Percentiles rank a stretch among this genome's conserved stretches.
These are phyloP conservation scores for Termitomyces sp. DNA, from an alignment of 768 basidiomycete genomes.

Conservation along the genomic window DNA sequence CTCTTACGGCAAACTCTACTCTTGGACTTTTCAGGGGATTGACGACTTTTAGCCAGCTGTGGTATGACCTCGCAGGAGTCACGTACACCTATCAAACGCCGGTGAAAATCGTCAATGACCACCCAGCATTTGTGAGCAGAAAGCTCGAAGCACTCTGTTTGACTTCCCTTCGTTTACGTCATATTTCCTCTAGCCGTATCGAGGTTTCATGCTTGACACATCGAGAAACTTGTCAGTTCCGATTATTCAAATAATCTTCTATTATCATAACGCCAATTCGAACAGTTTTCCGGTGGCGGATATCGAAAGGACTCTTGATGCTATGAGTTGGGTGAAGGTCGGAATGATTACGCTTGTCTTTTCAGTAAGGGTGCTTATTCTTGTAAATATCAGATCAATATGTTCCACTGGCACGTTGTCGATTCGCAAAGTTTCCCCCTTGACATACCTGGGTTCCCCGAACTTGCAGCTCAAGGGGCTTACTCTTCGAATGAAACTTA, in stretches of 20 bases:
- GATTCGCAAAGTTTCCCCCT: conserved; percentile 82
- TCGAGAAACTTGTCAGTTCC: conserved; percentile 62
- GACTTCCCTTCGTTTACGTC: too few relatives aligned
- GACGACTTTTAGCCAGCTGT: conserved; percentile 72
- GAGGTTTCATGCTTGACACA: conserved; percentile 80
- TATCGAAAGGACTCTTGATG: conserved; percentile 65
- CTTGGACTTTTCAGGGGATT: conserved; percentile 68
- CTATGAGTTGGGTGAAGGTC: conserved; percentile 73
- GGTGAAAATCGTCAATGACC: conserved; percentile 49
- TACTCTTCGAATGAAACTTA: conserved; percentile 58
- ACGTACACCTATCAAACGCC: conserved; percentile 55
- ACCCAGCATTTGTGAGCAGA: conserved; percentile 57
- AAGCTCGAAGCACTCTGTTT: neutral
- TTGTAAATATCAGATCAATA: conserved; percentile 44
- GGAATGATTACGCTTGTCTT: conserved; percentile 34
- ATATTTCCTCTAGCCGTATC: conserved; percentile 46
- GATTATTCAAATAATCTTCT: neutral
- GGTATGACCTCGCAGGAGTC: conserved; percentile 45
- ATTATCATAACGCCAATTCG: neutral
- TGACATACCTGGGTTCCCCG: conserved; percentile 51
- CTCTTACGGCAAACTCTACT: conserved; percentile 54
- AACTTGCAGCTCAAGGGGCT: conserved; percentile 60
- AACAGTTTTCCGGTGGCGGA: conserved; percentile 56
- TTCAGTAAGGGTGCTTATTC: conserved; percentile 29
- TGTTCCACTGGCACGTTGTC: conserved; percentile 78